Base-by-base conservation (phyloP, 163 green algal genomes). In the Scenedesmus sp. region DNA sequence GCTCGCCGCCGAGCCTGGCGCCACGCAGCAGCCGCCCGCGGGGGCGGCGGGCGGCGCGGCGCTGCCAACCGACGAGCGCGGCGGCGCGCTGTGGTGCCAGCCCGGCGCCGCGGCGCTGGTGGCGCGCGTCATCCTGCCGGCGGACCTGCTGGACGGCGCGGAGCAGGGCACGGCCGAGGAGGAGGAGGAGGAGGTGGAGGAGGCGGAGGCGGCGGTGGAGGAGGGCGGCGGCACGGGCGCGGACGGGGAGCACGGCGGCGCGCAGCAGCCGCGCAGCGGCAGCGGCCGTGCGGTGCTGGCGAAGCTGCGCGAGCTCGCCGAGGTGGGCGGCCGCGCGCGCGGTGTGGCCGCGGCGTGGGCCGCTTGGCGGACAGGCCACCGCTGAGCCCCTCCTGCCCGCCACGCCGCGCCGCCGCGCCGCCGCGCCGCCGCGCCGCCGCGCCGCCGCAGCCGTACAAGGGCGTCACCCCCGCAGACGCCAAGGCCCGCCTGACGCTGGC, bases 121-220 rank as follows among this genome's bases (percentile, higher is more conserved):
- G 24, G 26, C 45, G 64, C 42, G 51, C 45, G 26, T 48, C 45
- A 17, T 73, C 45, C 44, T 73, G 64, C 44, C 45, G 44, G 15
- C 22, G 3, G 45, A 45, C 26, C 26, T 73, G 64, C 28, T 14
- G 45, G n/a, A n/a, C n/a, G n/a, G n/a, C n/a, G n/a, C n/a, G n/a
- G n/a, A n/a, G n/a, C n/a, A n/a, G n/a, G n/a, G n/a, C n/a, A n/a
- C n/a, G n/a, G n/a, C n/a, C n/a, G n/a, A n/a, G n/a, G n/a, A n/a
- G n/a, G n/a, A n/a, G n/a, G n/a, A n/a, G 10, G 56, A 17, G 5
- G 26, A 29, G n/a, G 56, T 13, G 7, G 56, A 24, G 56, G 56
- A 2, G 39, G 28, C 56, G n/a, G 56, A 28, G 15, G 26, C 18
- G 54, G 54, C 54, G n/a, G 54, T 13, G 24, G n/a, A n/a, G n/a